Percentiles rank a stretch among this genome's conserved stretches.
Conservation (phyloP, 2,329 filamentous ascomycete genomes). For the Alternaria arbusti region DNA sequence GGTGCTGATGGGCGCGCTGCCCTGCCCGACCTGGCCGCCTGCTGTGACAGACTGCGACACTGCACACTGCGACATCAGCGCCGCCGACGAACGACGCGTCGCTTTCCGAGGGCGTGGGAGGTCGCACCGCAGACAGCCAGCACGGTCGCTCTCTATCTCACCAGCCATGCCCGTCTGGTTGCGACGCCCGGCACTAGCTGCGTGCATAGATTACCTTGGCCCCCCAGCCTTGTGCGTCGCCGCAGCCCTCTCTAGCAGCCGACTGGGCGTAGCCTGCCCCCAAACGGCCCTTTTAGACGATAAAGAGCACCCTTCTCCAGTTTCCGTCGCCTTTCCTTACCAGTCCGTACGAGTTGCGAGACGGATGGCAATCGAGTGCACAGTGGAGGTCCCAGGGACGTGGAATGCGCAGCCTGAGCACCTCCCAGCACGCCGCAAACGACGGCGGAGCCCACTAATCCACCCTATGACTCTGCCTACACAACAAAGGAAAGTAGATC, state of each 20-base stretch:
- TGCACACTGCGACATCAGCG: background rate
- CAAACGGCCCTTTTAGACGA: slow-evolving; percentile 1
- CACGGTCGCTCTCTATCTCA: slow-evolving; percentile 9
- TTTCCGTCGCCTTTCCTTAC: background rate
- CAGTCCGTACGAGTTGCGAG: background rate
- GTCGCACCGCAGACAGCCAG: slow-evolving; percentile 11
- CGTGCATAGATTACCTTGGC: slow-evolving; percentile 15
- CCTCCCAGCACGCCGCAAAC: slow-evolving; percentile 21
- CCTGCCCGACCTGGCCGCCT: background rate
- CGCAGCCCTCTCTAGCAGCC: background rate
- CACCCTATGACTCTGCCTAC: slow-evolving; percentile 22
- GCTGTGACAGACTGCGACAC: background rate
- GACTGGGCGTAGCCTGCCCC: background rate
- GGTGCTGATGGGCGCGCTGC: background rate
- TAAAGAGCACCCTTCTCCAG: background rate
- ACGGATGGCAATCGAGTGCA: background rate
- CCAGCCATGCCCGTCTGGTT: slow-evolving; percentile 10
- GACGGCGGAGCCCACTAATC: slow-evolving; percentile 23
- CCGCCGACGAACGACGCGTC: background rate
- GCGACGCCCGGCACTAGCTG: slow-evolving; percentile 18
- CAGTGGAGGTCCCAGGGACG: background rate
- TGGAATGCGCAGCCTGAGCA: background rate
- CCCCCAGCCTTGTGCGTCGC: slow-evolving; percentile 7
- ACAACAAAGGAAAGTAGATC: slow-evolving; percentile 26
- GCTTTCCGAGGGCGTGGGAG: slow-evolving; percentile 1